Base-by-base conservation (phyloP, 148 eudicot species). In the Gaultheria prostrata region DNA sequence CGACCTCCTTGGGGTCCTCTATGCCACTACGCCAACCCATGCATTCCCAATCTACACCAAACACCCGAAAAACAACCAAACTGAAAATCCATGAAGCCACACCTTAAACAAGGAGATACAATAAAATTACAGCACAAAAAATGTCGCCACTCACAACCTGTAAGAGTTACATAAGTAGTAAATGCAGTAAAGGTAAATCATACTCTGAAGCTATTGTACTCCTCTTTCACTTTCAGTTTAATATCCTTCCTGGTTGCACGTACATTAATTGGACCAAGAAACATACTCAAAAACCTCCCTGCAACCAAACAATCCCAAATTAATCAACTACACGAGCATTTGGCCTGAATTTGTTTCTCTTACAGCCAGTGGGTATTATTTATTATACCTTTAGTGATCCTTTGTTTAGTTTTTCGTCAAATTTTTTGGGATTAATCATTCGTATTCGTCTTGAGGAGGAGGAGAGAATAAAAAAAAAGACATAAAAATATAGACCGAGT, bases 191-290 rank as follows among this genome's bases (percentile, higher is more conserved):
- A 77, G 54, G 80, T 39, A 11, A 85, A 85, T 76, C 89, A 79
- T 94, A 96, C 99, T 80, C 91, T 92, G 88, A 89, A 93, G 81
- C 90, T 90, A 85, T 96, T 96, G 86, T 96, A 96, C 85, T 96
- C 99, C 86, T 94, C 98, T 86, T 96, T 96, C 84, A 96, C 98
- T 91, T 96, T 96, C 89, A 96, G 82, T 84, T 96, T 94, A 83
- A 96, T 90, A 87, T 96, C 99, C 87, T 94, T 96, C 88, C 93
- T 89, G 13, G 90, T 89, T 50, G 98, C 98, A 72, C 93, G 90
- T 77, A 94, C 99, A 87, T 93, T 94, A 78, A 94, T 92, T 48
- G 99, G 99, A 73, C 99, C 99, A 71, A 96, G 83, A 84, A 94
- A 93, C 97, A 89, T 92, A 88, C 89, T 92, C 87, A 96, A 81